phyloP scores from a whole-genome alignment of 768 basidiomycete species.

The Suillus plorans region DNA sequence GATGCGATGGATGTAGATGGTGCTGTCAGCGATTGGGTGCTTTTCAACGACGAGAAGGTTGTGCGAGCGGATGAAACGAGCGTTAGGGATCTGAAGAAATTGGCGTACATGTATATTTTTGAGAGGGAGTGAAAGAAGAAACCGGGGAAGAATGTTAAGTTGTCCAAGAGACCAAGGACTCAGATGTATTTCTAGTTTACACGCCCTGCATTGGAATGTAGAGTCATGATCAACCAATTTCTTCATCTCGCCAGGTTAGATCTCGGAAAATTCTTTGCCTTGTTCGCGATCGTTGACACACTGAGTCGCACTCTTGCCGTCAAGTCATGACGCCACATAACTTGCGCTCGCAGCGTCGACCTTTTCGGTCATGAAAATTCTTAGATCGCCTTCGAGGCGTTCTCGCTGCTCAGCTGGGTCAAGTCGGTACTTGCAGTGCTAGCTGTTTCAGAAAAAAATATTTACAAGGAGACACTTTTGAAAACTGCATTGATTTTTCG shows the following conservation, averaged over 20 bases:
- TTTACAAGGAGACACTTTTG: no score
- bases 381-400: no score
- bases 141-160: not conserved
- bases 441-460: no score
- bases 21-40: slow-evolving; percentile 64
- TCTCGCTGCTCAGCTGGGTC: no score
- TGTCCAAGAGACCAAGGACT: not conserved
- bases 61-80: slow-evolving; percentile 85
- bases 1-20: slow-evolving; percentile 30
- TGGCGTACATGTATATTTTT: slow-evolving; percentile 95
- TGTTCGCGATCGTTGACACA: not conserved
- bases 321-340: not conserved
- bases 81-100: slow-evolving; percentile 72
- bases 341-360: not conserved
- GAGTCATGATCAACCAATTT: not conserved
- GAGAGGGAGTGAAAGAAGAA: slow-evolving; percentile 41
- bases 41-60: slow-evolving; percentile 97
- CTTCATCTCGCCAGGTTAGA: not conserved
- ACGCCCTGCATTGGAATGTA: slow-evolving; percentile 2
- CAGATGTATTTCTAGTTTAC: not conserved
- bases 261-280: not conserved
- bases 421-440: no score
- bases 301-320: not conserved
- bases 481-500: no score
- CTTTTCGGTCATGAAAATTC: not conserved